Percentiles rank a stretch among this genome's conserved stretches.
Conservation (phyloP, 805 yeast species). For the Yarrowia divulgata region DNA sequence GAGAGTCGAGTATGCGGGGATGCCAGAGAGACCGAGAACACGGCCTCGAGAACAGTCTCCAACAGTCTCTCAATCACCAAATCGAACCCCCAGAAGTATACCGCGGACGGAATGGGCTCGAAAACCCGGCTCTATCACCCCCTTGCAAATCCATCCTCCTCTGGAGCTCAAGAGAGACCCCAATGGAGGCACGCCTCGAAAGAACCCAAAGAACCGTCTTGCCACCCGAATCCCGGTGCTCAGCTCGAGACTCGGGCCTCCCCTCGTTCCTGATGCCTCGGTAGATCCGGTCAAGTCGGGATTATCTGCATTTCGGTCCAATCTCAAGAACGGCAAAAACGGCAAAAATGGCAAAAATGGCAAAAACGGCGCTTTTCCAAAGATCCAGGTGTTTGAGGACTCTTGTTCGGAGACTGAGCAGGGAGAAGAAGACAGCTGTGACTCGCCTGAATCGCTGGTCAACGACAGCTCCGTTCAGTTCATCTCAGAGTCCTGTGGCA, state of each 20-base stretch:
- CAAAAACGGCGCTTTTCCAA: neutral
- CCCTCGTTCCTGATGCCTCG: neutral
- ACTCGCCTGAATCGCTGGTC: no score
- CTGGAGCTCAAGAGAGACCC: neutral
- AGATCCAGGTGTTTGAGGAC: slow-evolving; percentile 11
- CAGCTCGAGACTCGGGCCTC: slow-evolving; percentile 12
- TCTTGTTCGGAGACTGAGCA: no score
- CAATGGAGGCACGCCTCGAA: slow-evolving; percentile 2
- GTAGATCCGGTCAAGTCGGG: neutral
- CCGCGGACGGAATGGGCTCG: neutral
- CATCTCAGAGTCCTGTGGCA: neutral
- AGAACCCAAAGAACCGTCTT: neutral
- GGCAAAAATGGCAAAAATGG: no score
- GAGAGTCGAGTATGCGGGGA: neutral
- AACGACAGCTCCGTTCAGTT: neutral
- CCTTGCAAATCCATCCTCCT: neutral
- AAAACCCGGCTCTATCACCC: neutral
- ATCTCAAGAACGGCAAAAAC: neutral
- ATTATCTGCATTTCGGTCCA: neutral
- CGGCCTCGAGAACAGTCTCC: no score
- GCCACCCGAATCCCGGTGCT: slow-evolving; percentile 11
- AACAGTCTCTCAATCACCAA: neutral
- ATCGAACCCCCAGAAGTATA: slow-evolving; percentile 10
- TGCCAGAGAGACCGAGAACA: no score
- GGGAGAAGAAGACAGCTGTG: no score